Evolutionary conservation across 2,329 filamentous ascomycete species (phyloP), one percentile per base, ranked within the genome.

Genomic region (Talaromyces sp.): DNA sequence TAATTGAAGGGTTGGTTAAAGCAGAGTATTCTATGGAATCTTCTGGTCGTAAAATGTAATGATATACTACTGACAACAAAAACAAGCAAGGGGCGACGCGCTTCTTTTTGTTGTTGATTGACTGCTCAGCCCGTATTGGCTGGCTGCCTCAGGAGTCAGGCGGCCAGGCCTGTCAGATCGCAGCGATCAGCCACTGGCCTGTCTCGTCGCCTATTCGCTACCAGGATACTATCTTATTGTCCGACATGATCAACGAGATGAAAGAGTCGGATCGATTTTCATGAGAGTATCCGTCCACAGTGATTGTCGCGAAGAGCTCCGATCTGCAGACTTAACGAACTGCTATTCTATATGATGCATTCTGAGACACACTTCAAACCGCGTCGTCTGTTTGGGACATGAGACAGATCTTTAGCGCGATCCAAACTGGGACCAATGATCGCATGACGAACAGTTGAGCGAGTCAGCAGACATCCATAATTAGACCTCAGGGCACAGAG

Each of bases 401-500:
- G 50, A 54, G 50, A 54, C 50, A 10, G 31, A 7, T 13, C 15
- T 9, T 52, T 52, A 52, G 27, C 49, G 49, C 49, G 15, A 33
- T 52, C 27, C 9, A 33, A 6, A 35, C 31, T n/a, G 59, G n/a
- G 49, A 41, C 60, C 60, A 62, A 62, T 62, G 60, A 54, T 62
- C 60, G 57, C 57, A 27, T 60, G 41, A 60, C 39, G 41, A 27
- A 35, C 57, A 33, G 33, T n/a, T 15, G 33, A 54, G 35, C 60
- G 47, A 62, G 47, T 62, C 60, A 62, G 60, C 60, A 54, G 60
- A 62, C 47, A 62, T 25, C 25, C 45, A 39, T 15, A 11, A 15
- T 22, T 19, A 37, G 50, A 54, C 22, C 22, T 22, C 22, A 22
- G 22, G 22, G 22, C 22, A 22, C 22, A 22, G 22, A 22, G 22